A percentile compares a stretch with the other conserved stretches of the same genome.
phyloP scores from a whole-genome alignment of 75 land plant species.

The Picea glauca region DNA sequence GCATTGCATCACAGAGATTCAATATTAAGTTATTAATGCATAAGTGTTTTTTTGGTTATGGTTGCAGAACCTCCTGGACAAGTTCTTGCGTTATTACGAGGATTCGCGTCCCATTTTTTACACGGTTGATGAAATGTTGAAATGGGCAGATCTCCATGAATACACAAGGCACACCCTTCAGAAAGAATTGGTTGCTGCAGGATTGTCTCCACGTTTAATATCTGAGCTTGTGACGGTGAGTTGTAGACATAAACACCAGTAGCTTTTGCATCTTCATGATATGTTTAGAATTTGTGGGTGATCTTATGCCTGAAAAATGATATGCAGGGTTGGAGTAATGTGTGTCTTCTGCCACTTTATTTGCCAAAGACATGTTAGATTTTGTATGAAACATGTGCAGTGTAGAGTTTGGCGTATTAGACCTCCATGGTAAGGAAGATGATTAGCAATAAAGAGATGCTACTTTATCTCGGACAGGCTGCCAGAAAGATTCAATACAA shows the following conservation, averaged over 20 bases:
- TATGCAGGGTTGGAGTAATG: background rate
- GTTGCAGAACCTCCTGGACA: constrained; percentile 35
- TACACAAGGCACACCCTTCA: constrained; percentile 48
- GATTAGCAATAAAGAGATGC: background rate
- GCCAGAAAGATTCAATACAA: background rate
- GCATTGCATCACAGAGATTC: background rate
- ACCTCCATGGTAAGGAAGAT: background rate
- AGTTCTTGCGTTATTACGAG: constrained; percentile 67
- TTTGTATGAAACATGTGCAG: background rate
- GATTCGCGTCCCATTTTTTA: constrained; percentile 63
- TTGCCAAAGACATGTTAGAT: background rate
- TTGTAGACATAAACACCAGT: background rate
- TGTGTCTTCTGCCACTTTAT: background rate
- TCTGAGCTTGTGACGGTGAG: constrained; percentile 93
- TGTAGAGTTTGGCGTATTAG: background rate
- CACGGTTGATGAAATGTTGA: constrained; percentile 84
- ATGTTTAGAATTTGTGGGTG: background rate
- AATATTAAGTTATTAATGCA: background rate
- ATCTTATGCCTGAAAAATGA: background rate
- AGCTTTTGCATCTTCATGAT: background rate
- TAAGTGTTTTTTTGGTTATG: constrained; percentile 1
- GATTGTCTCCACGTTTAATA: constrained; percentile 60
- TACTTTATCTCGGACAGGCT: background rate
- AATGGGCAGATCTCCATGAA: constrained; percentile 71
- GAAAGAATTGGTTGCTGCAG: constrained; percentile 51